These are phyloP conservation scores for Cladosporium sp. DNA, from an alignment of 2,329 filamentous ascomycete species.

Conservation along the genomic window DNA sequence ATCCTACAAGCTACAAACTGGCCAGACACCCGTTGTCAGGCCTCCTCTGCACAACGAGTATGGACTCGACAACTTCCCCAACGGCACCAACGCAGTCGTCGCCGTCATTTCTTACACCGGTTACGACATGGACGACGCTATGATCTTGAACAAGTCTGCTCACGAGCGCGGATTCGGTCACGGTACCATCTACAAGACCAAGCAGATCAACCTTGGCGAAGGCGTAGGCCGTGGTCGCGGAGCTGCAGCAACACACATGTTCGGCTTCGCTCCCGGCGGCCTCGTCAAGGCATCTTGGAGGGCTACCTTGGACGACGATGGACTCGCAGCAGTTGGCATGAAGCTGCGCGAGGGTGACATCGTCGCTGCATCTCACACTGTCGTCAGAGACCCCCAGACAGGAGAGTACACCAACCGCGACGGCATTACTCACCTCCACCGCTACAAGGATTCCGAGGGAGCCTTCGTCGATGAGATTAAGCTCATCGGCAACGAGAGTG, in stretches of 20 bases:
- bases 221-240: slow-evolving; percentile 42
- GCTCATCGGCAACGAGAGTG: slow-evolving; percentile 81
- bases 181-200: slow-evolving; percentile 97
- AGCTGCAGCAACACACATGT: slow-evolving; percentile 77
- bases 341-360: slow-evolving; percentile 78
- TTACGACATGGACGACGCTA: slow-evolving; percentile 99
- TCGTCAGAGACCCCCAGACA: slow-evolving; percentile 71
- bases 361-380: slow-evolving; percentile 86
- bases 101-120: slow-evolving; percentile 98
- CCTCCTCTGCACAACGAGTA: slow-evolving; percentile 94
- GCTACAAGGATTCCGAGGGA: slow-evolving; percentile 89
- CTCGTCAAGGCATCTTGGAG: slow-evolving; percentile 71
- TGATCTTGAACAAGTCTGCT: slow-evolving; percentile 98
- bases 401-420: slow-evolving; percentile 83
- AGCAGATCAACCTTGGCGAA: slow-evolving; percentile 84
- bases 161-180: slow-evolving; percentile 95
- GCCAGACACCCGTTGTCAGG: slow-evolving; percentile 91
- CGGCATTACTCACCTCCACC: slow-evolving; percentile 81
- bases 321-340: slow-evolving; percentile 77
- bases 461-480: slow-evolving; percentile 93
- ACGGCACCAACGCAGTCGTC: slow-evolving; percentile 91
- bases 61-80: slow-evolving; percentile 96
- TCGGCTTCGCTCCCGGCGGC: slow-evolving; percentile 83
- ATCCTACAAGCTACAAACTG: slow-evolving; percentile 89
- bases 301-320: slow-evolving; percentile 79